Percentiles rank a stretch among this genome's conserved stretches.
Conservation (phyloP, 192 early-diverging fungal species). For the Geranomyces variabilis region DNA sequence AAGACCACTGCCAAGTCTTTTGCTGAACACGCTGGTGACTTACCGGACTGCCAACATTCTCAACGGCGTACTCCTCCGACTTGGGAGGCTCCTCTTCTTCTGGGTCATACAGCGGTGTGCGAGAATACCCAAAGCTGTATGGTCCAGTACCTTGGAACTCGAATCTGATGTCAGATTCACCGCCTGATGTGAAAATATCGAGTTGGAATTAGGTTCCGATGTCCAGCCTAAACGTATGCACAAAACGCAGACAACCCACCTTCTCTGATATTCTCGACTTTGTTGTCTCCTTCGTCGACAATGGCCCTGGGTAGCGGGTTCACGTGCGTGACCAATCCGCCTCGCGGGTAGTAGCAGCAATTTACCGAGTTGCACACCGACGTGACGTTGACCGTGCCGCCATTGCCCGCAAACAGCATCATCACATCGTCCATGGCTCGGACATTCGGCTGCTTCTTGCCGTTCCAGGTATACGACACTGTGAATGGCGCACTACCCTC, state of each 20-base stretch:
- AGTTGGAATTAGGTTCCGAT: constrained; percentile 14
- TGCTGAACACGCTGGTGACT: too few relatives aligned
- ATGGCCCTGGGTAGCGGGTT: constrained; percentile 62
- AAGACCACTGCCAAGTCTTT: too few relatives aligned
- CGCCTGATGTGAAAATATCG: constrained; percentile 37
- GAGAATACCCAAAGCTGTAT: constrained; percentile 70
- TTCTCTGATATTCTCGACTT: constrained; percentile 70
- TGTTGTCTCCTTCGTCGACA: constrained; percentile 66
- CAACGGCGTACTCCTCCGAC: constrained; percentile 59
- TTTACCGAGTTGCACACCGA: constrained; percentile 63
- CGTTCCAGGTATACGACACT: constrained; percentile 58
- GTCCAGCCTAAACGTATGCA: not conserved
- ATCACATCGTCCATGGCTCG: constrained; percentile 59
- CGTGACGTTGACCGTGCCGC: constrained; percentile 59
- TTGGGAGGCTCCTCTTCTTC: constrained; percentile 35
- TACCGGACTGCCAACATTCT: constrained; percentile 45
- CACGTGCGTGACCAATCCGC: constrained; percentile 52
- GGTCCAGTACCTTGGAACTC: constrained; percentile 68
- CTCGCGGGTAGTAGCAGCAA: constrained; percentile 59
- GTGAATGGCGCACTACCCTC: constrained; percentile 70
- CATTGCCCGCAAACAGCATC: constrained; percentile 58
- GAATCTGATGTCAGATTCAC: constrained; percentile 57
- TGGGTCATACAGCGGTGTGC: constrained; percentile 38
- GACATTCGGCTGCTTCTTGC: constrained; percentile 31
- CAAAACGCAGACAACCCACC: constrained; percentile 33